These are phyloP conservation scores for Puccinia triticina DNA, from an alignment of 1,284 basidiomycete genomes.

Conservation along the genomic window DNA sequence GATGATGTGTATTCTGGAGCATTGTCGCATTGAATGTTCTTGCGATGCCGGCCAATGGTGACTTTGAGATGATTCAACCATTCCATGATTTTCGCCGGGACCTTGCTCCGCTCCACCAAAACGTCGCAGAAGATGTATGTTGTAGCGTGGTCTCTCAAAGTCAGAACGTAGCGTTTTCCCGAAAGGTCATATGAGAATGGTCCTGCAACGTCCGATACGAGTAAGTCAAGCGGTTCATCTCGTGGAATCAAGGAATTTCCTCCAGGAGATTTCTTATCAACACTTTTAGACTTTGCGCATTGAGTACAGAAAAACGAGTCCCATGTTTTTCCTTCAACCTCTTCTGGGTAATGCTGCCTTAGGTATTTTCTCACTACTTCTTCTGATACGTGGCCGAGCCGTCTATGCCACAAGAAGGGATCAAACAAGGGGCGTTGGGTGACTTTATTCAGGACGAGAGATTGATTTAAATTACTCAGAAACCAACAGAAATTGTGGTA, in stretches of 20 bases:
- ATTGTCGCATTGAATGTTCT: background rate
- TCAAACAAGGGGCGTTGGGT: background rate
- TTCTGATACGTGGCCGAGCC: background rate
- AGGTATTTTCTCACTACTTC: background rate
- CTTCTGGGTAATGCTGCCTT: background rate
- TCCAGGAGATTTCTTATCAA: background rate
- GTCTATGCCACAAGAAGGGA: background rate
- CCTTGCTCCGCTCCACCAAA: background rate
- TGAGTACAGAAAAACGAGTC: background rate
- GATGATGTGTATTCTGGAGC: background rate
- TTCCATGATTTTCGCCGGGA: background rate
- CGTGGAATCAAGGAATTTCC: background rate
- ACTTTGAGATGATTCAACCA: background rate
- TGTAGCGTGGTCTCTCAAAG: conserved; percentile 1
- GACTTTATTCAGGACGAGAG: background rate
- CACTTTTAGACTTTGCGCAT: background rate
- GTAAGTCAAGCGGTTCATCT: background rate
- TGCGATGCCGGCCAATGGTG: background rate
- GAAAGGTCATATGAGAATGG: background rate
- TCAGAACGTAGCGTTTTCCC: background rate
- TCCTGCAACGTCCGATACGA: background rate
- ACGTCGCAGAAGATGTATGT: background rate
- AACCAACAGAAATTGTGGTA: conserved; percentile 17
- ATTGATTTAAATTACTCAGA: background rate
- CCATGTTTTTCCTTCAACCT: background rate